These are phyloP conservation scores for Plectranthus barbatus DNA, from an alignment of 257 asterid species.

Conservation along the genomic window DNA sequence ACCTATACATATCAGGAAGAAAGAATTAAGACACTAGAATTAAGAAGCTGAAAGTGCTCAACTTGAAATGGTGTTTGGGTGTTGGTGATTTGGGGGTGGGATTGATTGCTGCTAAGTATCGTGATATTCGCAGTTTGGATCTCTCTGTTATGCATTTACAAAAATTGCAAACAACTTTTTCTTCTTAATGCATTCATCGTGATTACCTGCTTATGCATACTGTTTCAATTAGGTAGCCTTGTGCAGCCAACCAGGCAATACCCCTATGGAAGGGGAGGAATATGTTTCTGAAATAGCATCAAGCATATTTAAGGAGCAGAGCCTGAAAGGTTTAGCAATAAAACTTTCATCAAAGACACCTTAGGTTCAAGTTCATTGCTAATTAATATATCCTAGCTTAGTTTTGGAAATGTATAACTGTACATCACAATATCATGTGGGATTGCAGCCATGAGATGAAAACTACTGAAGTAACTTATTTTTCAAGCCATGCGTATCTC, in stretches of 20 bases:
- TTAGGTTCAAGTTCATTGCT: slow-evolving; percentile 3
- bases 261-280: slow-evolving; percentile 99
- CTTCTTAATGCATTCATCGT: neutral
- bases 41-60: too few relatives aligned
- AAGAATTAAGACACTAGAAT: too few relatives aligned
- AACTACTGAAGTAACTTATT: neutral
- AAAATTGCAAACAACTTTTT: too few relatives aligned
- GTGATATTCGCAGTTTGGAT: too few relatives aligned
- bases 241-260: slow-evolving; percentile 57
- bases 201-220: slow-evolving; percentile 6
- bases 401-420: neutral
- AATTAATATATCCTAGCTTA: neutral
- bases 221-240: slow-evolving; percentile 67
- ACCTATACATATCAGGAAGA: too few relatives aligned
- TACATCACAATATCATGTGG: neutral
- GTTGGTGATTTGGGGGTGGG: too few relatives aligned
- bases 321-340: slow-evolving; percentile 77
- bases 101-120: too few relatives aligned
- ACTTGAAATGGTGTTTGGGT: too few relatives aligned
- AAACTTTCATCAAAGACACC: slow-evolving; percentile 13
- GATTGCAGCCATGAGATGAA: neutral
- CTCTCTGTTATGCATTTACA: slow-evolving; percentile 12
- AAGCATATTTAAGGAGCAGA: slow-evolving; percentile 90
- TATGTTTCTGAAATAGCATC: slow-evolving; percentile 82
- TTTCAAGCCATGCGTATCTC: neutral